A percentile compares a stretch with the other conserved stretches of the same genome.
Conservation (phyloP, 169 alveolate species). For the Cryptosporidium baileyi region DNA sequence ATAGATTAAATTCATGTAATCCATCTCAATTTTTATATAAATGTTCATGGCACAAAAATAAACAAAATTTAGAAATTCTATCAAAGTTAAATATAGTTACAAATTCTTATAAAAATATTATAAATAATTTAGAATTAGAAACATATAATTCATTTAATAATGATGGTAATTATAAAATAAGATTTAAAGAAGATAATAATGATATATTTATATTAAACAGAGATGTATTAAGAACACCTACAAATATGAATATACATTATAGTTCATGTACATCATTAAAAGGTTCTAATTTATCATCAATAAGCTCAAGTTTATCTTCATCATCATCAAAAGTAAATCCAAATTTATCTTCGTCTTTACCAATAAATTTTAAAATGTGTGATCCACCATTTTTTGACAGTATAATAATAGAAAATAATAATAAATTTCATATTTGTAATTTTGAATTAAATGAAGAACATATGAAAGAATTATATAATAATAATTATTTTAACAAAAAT, state of each 20-base stretch:
- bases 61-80: conserved; percentile 31
- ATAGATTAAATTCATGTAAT: background rate
- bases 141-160: background rate
- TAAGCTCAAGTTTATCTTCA: background rate
- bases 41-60: conserved; percentile 65
- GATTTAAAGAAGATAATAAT: background rate
- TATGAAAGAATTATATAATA: too few relatives aligned
- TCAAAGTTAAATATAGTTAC: conserved; percentile 21
- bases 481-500: too few relatives aligned
- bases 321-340: background rate
- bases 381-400: conserved; percentile 52
- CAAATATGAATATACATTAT: too few relatives aligned
- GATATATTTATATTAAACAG: background rate
- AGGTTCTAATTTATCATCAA: too few relatives aligned
- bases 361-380: background rate
- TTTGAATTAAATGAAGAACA: background rate
- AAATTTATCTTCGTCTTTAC: background rate
- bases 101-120: background rate
- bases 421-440: background rate
- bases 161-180: background rate
- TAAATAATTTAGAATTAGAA: background rate
- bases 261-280: too few relatives aligned
- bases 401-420: conserved; percentile 13
- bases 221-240: too few relatives aligned
- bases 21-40: conserved; percentile 47